Percentiles rank a stretch among this genome's conserved stretches.
phyloP scores from a whole-genome alignment of 805 yeast genomes.

The Kazachstania kunashirensis region DNA sequence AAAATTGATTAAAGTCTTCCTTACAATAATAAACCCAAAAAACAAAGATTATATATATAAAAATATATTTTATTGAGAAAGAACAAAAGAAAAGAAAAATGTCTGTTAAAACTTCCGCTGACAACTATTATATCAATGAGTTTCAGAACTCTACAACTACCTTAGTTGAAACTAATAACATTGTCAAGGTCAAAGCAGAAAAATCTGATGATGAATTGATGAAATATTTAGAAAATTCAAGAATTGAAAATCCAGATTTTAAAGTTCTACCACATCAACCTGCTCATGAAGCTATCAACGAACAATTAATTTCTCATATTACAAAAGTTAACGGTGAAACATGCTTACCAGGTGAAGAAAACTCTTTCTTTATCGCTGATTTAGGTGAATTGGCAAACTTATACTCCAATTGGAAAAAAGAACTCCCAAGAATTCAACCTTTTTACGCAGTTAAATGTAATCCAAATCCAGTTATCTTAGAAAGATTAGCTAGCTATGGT shows the following conservation, averaged over 20 bases:
- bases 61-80: too few species aligned
- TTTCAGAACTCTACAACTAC: slow-evolving; percentile 6
- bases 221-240: slow-evolving; percentile 2
- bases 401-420: slow-evolving; percentile 48
- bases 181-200: neutral
- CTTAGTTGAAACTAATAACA: slow-evolving; percentile 6
- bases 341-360: slow-evolving; percentile 69
- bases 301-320: slow-evolving; percentile 35
- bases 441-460: slow-evolving; percentile 94
- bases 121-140: neutral
- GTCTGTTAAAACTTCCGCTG: slow-evolving; percentile 1
- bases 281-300: slow-evolving; percentile 30
- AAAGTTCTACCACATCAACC: slow-evolving; percentile 21
- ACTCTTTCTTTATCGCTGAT: slow-evolving; percentile 84
- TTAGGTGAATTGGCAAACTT: slow-evolving; percentile 60
- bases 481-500: slow-evolving; percentile 49
- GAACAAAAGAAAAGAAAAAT: too few species aligned
- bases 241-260: slow-evolving; percentile 5
- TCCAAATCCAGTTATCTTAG: slow-evolving; percentile 53
- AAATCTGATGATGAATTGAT: slow-evolving; percentile 5
- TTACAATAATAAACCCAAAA: too few species aligned
- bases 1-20: too few species aligned
- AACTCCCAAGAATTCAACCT: slow-evolving; percentile 72
- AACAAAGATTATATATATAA: too few species aligned
- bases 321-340: slow-evolving; percentile 41